Base-by-base conservation (phyloP, 768 basidiomycete species). In the Lanmaoa rubissima region DNA sequence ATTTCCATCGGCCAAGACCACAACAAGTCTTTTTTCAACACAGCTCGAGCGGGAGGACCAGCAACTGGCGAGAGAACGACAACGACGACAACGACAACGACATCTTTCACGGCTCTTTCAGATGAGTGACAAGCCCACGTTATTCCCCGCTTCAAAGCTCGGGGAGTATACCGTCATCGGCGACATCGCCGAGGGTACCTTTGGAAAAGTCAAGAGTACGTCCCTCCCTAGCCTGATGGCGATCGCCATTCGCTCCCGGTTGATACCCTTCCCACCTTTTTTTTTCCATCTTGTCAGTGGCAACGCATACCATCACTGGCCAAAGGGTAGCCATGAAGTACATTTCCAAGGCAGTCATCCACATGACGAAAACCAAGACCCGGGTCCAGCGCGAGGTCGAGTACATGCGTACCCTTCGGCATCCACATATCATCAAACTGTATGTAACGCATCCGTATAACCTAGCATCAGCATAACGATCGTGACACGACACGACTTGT, bases 201-300 rank as follows among this genome's bases (percentile, higher is more conserved):
- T 98, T 77, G 97, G 96, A 53, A 98, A 97, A 76, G 97, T 99
- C 71, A 98, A 98, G 81, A 92, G 96, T 97, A 73, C 73, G 93
- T 84, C 24, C 21, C 17, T 24, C 14, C 28, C 5, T 36, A 1
- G 17, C 34, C 48, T 46, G 21, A 56, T 53, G 38, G 52, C 50
- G 61, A 71, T 65, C 65, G 45, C 12, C 52, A 39, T 24, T 10
- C 17, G 43, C 47, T 38, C 54, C 54, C 43, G 60, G 55, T 64
- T 61, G 61, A 62, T 58, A 26, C 26, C 45, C 60, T 31, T 38
- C 38, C 6, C 19, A 13, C 28, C 62, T 38, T 36, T 41, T 59
- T 58, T 31, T 65, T 39, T 43, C 36, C 57, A 34, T 50, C 43
- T 55, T 55, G 34, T 61, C 50, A 98, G 95, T 95, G 84, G 96